Conservation (phyloP, 2,329 filamentous ascomycete species). For the Penicillium sp. region DNA sequence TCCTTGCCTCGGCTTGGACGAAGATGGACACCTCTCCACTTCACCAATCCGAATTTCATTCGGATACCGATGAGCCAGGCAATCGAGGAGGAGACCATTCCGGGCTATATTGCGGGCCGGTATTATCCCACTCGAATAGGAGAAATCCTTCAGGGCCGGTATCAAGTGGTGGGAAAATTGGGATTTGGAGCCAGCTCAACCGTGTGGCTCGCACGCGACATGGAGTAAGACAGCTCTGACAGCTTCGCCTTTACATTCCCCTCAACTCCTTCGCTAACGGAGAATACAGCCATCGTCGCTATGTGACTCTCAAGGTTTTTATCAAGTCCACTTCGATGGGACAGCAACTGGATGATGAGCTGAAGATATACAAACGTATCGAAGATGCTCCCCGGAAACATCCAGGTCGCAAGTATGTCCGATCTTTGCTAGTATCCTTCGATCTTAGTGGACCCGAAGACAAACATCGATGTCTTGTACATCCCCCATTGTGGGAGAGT, state of each 20-base stretch:
- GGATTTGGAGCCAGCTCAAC: slow-evolving; percentile 39
- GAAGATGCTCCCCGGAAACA: slow-evolving; percentile 24
- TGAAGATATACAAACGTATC: slow-evolving; percentile 46
- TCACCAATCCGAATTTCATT: slow-evolving; percentile 30
- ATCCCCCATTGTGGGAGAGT: slow-evolving; percentile 47
- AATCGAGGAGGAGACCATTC: slow-evolving; percentile 36
- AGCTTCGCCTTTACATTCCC: background rate
- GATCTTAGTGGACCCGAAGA: slow-evolving; percentile 30
- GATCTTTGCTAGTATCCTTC: slow-evolving; percentile 36
- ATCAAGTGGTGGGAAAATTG: slow-evolving; percentile 38
- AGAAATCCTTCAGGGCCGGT: slow-evolving; percentile 29
- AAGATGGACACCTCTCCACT: slow-evolving; percentile 33
- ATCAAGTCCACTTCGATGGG: slow-evolving; percentile 29
- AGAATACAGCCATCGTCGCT: slow-evolving; percentile 21
- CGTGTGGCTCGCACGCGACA: slow-evolving; percentile 38
- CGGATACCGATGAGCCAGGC: slow-evolving; percentile 22
- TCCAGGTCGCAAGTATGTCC: slow-evolving; percentile 31
- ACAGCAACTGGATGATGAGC: slow-evolving; percentile 36
- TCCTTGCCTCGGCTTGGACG: slow-evolving; percentile 25
- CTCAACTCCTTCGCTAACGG: slow-evolving; percentile 1
- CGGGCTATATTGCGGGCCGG: slow-evolving; percentile 21
- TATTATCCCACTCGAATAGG: slow-evolving; percentile 35
- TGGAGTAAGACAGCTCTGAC: slow-evolving; percentile 23
- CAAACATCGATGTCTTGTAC: slow-evolving; percentile 38
- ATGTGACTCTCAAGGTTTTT: slow-evolving; percentile 34